Evolutionary conservation across 768 basidiomycete genomes (phyloP), one percentile per base, ranked within the genome.

Genomic region (Cystobasidium ongulense): DNA sequence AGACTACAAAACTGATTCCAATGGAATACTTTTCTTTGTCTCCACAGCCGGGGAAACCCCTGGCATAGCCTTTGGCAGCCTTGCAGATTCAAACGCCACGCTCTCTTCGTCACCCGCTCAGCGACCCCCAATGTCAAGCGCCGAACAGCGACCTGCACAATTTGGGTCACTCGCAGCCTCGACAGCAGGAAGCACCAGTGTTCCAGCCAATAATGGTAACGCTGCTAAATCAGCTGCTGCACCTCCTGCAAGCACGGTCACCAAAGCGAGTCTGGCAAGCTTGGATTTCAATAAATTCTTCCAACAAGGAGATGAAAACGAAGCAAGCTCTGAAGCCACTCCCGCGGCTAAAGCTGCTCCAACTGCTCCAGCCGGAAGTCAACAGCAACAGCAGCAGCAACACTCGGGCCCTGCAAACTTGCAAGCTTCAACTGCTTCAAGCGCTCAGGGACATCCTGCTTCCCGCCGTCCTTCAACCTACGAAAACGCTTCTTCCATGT

Each of bases 261-360:
- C 66, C 27, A 27, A 35, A 23, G 46, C 31, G 27, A 23, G 17
- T 31, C 36, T 25, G 35, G 31, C 33, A 1, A 74, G 59, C 18
- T 38, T 77, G 50, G 73, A 78, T 64, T 50, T 78, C 39, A 76
- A 77, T 74, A 50, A 63, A 27, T 76, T 78, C 74, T 78, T 77
- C 77, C 76, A 73, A 25, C 41, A 57, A 25, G 73, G 74, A 31
- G 66, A 70, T 46, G 59, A 25, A 31, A 41, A 23, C 33, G 63
- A 39, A 5, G 38, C 7, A 3, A 39, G 38, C 17, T 27, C 63
- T 35, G 63, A 39, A 39, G 63, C 63, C 39, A 38, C 63, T 25
- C 43, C 63, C 7, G 75, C 76, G 27, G 75, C 73, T n/a, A 70
- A 70, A 54, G 76, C 76, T 59, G 68, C 70, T 68, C 75, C 76